These are phyloP conservation scores for Exophiala dermatitidis DNA, from an alignment of 2,329 filamentous ascomycete species.

Conservation along the genomic window DNA sequence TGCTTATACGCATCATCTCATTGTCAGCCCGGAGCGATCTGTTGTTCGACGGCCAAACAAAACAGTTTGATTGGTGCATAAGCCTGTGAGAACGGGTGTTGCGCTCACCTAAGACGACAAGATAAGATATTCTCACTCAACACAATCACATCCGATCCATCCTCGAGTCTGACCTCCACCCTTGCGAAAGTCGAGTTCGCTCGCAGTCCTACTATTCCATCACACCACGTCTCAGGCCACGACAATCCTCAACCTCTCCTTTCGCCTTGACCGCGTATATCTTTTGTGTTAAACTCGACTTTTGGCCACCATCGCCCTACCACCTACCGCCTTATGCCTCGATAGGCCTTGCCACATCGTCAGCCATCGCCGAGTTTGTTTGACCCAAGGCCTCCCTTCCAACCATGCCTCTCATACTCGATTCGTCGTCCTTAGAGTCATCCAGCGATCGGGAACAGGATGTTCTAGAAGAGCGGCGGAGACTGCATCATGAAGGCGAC, in stretches of 20 bases:
- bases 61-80: background rate
- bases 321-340: slow-evolving; percentile 6
- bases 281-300: background rate
- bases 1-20: background rate
- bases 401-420: slow-evolving; percentile 27
- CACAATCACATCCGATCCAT: background rate
- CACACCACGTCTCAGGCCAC: slow-evolving; percentile 53
- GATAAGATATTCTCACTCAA: background rate
- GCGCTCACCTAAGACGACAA: background rate
- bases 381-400: background rate
- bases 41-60: too few species aligned
- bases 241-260: background rate
- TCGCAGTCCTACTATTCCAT: slow-evolving; percentile 22
- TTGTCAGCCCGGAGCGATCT: too few species aligned
- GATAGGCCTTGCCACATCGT: background rate
- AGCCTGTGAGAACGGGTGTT: slow-evolving; percentile 4
- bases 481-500: slow-evolving; percentile 59
- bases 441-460: slow-evolving; percentile 21
- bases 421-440: slow-evolving; percentile 27
- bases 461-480: slow-evolving; percentile 40
- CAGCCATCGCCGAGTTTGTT: too few species aligned
- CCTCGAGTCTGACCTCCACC: background rate
- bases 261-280: background rate
- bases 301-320: background rate
- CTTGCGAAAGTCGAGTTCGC: background rate